phyloP scores from a whole-genome alignment of 1,139 yeast species.

The Zygosaccharomyces sapae region DNA sequence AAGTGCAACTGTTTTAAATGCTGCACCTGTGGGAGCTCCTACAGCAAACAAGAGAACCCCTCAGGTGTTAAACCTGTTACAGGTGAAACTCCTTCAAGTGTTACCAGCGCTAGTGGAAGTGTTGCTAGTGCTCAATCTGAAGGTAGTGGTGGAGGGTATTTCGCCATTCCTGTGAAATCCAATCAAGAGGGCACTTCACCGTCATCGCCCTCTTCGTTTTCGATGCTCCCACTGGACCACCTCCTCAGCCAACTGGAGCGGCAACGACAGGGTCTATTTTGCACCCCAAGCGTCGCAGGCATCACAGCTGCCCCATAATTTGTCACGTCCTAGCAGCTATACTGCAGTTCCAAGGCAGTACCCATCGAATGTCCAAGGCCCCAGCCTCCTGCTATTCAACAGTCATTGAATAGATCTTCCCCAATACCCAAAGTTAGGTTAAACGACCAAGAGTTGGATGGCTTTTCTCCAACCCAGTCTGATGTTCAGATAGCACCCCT shows the following conservation, averaged over 20 bases:
- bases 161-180: slow-evolving; percentile 31
- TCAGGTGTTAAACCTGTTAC: slow-evolving; percentile 18
- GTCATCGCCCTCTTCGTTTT: slow-evolving; percentile 17
- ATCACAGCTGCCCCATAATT: not conserved
- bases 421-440: slow-evolving; percentile 26
- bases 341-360: not conserved
- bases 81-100: slow-evolving; percentile 10
- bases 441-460: slow-evolving; percentile 25
- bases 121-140: slow-evolving; percentile 27
- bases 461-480: slow-evolving; percentile 5
- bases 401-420: slow-evolving; percentile 1
- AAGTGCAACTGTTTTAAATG: slow-evolving; percentile 12
- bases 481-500: slow-evolving; percentile 1
- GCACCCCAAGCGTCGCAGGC: not conserved
- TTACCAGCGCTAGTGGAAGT: slow-evolving; percentile 11
- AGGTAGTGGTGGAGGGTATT: slow-evolving; percentile 35
- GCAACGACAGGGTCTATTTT: too few species aligned
- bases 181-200: slow-evolving; percentile 16
- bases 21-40: slow-evolving; percentile 9
- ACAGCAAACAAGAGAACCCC: slow-evolving; percentile 14
- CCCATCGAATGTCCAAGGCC: not conserved
- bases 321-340: not conserved
- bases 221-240: slow-evolving; percentile 11
- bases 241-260: not conserved
- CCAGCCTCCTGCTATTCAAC: slow-evolving; percentile 1